phyloP scores from a whole-genome alignment of 345 rosid species.

The Rhodomyrtus tomentosa region DNA sequence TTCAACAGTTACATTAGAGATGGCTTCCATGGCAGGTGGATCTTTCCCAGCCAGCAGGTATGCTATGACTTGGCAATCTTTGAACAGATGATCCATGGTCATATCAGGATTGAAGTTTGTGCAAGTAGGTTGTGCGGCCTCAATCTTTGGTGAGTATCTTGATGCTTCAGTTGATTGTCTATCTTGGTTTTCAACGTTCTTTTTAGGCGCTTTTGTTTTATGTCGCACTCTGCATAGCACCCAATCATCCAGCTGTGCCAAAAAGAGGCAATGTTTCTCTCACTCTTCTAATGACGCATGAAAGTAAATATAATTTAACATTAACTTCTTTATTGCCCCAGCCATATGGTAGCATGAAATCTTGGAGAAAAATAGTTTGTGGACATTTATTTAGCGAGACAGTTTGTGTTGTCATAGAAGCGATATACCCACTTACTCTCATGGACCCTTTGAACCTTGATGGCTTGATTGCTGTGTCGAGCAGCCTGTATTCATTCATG shows the following conservation, averaged over 20 bases:
- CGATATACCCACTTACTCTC: conserved; percentile 27
- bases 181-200: conserved; percentile 1
- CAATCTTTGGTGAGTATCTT: not conserved
- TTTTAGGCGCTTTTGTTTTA: conserved; percentile 5
- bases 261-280: not conserved
- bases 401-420: not conserved
- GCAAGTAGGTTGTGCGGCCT: conserved; percentile 1
- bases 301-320: not conserved
- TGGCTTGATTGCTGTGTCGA: conserved; percentile 8
- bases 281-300: not conserved
- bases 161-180: not conserved
- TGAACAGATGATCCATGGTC: conserved; percentile 22
- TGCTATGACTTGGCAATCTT: conserved; percentile 25
- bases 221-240: conserved; percentile 37
- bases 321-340: not conserved
- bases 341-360: not conserved
- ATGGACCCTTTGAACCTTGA: conserved; percentile 25
- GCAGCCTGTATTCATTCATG: conserved; percentile 42
- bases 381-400: not conserved
- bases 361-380: not conserved
- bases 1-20: conserved; percentile 9
- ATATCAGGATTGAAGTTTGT: not conserved
- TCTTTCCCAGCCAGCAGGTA: conserved; percentile 19
- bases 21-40: conserved; percentile 13
- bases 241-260: conserved; percentile 40